A percentile compares a stretch with the other conserved stretches of the same genome.
phyloP scores from a whole-genome alignment of 2,329 filamentous ascomycete species.

The Diaporthe vexans region DNA sequence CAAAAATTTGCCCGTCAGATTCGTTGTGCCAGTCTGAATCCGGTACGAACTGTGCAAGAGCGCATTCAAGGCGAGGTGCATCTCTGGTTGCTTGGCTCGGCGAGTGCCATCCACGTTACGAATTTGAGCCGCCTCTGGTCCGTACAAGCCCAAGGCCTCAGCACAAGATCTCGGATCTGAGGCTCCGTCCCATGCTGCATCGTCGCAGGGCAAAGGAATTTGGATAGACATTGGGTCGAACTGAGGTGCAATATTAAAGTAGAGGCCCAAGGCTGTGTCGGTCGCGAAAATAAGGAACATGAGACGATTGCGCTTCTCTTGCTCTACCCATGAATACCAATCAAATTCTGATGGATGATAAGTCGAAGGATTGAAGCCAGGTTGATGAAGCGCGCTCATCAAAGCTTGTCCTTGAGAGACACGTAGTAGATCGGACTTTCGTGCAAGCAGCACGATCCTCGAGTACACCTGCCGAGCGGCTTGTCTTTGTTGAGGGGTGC shows the following conservation, averaged over 20 bases:
- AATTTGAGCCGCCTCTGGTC: conserved; percentile 65
- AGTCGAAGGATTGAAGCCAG: conserved; percentile 60
- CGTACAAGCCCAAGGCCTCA: conserved; percentile 74
- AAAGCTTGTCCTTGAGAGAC: conserved; percentile 63
- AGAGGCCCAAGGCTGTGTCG: conserved; percentile 76
- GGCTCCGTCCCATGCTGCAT: conserved; percentile 79
- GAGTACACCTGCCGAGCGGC: conserved; percentile 72
- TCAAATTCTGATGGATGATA: conserved; percentile 69
- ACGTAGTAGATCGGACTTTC: conserved; percentile 68
- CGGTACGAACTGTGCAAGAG: conserved; percentile 71
- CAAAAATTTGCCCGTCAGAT: conserved; percentile 81
- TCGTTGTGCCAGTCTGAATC: conserved; percentile 76
- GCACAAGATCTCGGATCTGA: conserved; percentile 70
- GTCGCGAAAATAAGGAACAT: conserved; percentile 76
- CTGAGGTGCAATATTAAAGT: conserved; percentile 76
- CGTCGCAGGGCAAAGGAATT: conserved; percentile 79
- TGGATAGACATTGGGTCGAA: conserved; percentile 75
- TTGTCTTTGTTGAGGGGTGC: conserved; percentile 75
- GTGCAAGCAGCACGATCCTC: conserved; percentile 68
- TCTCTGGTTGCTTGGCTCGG: conserved; percentile 73
- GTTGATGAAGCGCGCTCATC: conserved; percentile 73
- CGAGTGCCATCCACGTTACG: conserved; percentile 74
- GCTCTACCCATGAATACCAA: conserved; percentile 78
- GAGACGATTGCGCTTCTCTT: conserved; percentile 76
- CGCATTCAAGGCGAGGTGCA: conserved; percentile 72